Evolutionary conservation across 1,284 basidiomycete species (phyloP), one percentile per base, ranked within the genome.

Genomic region (Leucocoprinus gongylophorus): DNA sequence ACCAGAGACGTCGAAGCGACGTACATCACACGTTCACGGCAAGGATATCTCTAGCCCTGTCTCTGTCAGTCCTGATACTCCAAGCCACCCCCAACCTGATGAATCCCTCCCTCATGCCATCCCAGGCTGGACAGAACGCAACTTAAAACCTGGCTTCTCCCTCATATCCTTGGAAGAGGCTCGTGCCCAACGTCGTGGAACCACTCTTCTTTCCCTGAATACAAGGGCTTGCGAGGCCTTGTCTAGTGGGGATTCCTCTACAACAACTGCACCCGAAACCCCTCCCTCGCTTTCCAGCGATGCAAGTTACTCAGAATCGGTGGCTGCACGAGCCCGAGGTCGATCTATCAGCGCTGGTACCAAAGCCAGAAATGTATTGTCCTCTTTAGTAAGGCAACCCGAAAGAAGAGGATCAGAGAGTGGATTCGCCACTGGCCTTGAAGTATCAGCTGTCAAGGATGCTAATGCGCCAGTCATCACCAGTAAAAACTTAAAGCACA

Each of bases 81-180:
- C 58, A 40, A 53, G 38, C 39, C 42, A 46, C 35, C 42, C 46
- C 28, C 49, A 54, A 60, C 33, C 43, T 26, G 46, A 44, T 29
- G 41, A 50, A 20, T 42, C 42, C 68, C 44, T 18, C 15, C 18
- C 59, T 20, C 65, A 62, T 38, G 67, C 61, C 43, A 61, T 71
- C 37, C 66, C 70, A 58, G 70, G 67, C 54, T 81, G 78, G 76
- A 70, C 66, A 37, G 80, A 80, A 45, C 71, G 69, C 21, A 61
- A 66, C 23, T 64, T 67, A 10, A 65, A 74, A 6, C 73, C 78
- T 21, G 67, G 76, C 13, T 81, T 87, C 58, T 73, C 78, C 38
- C 73, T 89, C 30, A 88, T 90, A 47, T 79, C 86, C 5, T 70
- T 88, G 44, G 83, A 88, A 61, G 83, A 90, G 66, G 87, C 87